Base-by-base conservation (phyloP, 768 basidiomycete species). In the Rhodotorula kratochvilovae region DNA sequence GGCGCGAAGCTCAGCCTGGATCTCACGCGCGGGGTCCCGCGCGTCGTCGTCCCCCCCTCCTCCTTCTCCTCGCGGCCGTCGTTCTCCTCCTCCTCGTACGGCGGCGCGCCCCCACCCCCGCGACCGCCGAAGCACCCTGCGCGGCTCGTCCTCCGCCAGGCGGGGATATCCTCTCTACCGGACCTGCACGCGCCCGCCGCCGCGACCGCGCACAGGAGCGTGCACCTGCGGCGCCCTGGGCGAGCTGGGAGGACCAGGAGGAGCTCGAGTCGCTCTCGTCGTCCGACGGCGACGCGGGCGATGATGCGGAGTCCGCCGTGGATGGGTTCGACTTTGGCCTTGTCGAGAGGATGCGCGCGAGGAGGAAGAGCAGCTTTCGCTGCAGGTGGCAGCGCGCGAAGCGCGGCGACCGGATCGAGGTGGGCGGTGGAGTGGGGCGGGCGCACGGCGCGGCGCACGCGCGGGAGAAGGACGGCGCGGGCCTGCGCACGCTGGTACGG, bases 141-240 rank as follows among this genome's bases (percentile, higher is more conserved):
- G 15, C 51, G 45, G 4, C 43, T 59, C 25, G 33, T 36, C 2
- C 43, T 50, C 5, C 35, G 48, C 10, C 25, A 31, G 27, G 51
- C 48, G 33, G 63, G 69, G 11, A 61, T 51, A 59, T 50, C 63
- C 13, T 70, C 63, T 39, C 45, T 51, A 1, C 69, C 69, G 2
- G 54, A 70, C 60, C 25, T 70, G 23, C 53, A 54, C 53, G 7
- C 27, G 42, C n/a, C 39, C 35, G 12, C 35, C 12, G 25, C n/a
- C 16, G 21, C 31, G 33, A 29, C 8, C 60, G 54, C 5, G 4
- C 54, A 17, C 54, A 33, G 29, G 31, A 25, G 29, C 51, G 43
- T 43, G 15, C 43, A 43, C 19, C 7, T 17, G 5, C 59, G 3
- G 15, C 23, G n/a, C 43, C 33, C 5, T 46, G 43, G 43, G 27